Base-by-base conservation (phyloP, 495 filamentous ascomycete species). In the Neurospora sp. region DNA sequence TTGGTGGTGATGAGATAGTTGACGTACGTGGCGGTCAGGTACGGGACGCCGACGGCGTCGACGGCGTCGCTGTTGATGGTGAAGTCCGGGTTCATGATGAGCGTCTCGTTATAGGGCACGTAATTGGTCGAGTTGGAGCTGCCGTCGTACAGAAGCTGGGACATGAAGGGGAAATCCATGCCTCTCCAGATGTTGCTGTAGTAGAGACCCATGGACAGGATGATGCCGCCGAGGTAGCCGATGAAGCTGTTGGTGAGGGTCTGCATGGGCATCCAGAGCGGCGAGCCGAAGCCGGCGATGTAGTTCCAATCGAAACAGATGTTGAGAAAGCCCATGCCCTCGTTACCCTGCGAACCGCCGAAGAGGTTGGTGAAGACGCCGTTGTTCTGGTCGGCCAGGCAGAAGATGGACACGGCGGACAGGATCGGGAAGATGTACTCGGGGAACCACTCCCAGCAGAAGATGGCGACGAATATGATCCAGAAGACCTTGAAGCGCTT, bases 271-370 rank as follows among this genome's bases (percentile, higher is more conserved):
- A 76, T 35, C 71, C 71, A 79, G 54, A 85, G 75, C 7, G 79
- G 79, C 12, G 77, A 75, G 20, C 40, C 71, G 10, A 60, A 12
- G 5, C 38, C 7, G 5, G 70, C 79, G 39, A 88, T 84, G 75
- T 89, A 90, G 79, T 90, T 86, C 87, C 87, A 90, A 78, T 90
- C 88, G 11, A 89, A 83, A 3, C 80, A 82, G 35, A 88, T 62
- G 35, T 77, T 81, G 38, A 90, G 81, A 1, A 88, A 74, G 0
- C 88, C 88, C 82, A 83, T 73, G 3, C 82, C 82, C 74, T 83
- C 87, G 74, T 91, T 90, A 37, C 82, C 85, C 5, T 80, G 75
- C 0, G 88, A 78, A 1, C 89, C 89, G 12, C 89, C 89, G 70
- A 91, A 91, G 8, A 90, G 46, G 70, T 83, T 83, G 71, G 88